These are phyloP conservation scores for Lepidium africanum DNA, from an alignment of 345 rosid genomes.

Conservation along the genomic window DNA sequence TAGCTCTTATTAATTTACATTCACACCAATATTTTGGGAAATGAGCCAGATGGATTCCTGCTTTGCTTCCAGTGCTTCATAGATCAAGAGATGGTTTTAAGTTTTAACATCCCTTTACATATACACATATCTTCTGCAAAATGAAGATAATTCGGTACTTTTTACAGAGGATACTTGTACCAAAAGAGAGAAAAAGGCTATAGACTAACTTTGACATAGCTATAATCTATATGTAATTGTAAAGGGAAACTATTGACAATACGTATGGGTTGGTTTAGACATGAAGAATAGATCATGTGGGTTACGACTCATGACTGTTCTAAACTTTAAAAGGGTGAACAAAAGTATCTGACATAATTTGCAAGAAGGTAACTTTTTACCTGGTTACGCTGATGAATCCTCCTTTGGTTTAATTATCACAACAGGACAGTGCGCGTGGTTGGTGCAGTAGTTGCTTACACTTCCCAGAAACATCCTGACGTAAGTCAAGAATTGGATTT, in stretches of 20 bases:
- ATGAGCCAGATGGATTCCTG: slow-evolving; percentile 1
- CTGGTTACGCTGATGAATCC: slow-evolving; percentile 30
- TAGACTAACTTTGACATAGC: not conserved
- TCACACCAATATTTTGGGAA: slow-evolving; percentile 3
- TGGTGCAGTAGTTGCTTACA: slow-evolving; percentile 88
- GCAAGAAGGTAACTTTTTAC: slow-evolving; percentile 24
- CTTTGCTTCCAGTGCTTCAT: slow-evolving; percentile 7
- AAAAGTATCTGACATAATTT: not conserved
- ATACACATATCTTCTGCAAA: not conserved
- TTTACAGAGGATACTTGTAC: not conserved
- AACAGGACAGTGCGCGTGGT: slow-evolving; percentile 73
- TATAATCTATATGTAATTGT: not conserved
- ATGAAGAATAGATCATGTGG: not conserved
- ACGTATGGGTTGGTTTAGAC: not conserved
- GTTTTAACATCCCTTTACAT: not conserved
- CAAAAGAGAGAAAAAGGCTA: not conserved
- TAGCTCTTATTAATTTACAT: slow-evolving; percentile 17
- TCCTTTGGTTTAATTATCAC: slow-evolving; percentile 55
- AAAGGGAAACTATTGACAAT: not conserved
- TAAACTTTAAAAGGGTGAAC: not conserved
- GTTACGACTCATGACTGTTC: not conserved
- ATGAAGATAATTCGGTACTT: not conserved
- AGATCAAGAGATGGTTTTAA: not conserved
- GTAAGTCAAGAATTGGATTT: not conserved
- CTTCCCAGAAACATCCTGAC: slow-evolving; percentile 93